Evolutionary conservation across 805 yeast species (phyloP), one percentile per base, ranked within the genome.

Genomic region (Candida maltosa): DNA sequence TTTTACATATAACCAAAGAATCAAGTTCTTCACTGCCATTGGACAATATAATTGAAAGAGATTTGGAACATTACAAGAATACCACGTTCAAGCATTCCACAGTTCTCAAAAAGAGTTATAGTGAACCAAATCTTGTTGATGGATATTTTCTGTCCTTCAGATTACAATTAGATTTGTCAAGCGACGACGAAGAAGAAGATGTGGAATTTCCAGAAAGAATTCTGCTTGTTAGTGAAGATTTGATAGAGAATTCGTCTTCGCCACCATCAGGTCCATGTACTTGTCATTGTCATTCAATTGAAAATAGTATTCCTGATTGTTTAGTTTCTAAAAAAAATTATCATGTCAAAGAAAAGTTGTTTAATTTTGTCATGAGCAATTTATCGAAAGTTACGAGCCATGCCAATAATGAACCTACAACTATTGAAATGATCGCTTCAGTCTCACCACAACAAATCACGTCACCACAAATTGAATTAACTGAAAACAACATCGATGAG

Each of bases 351-450:
- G 29, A 31, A 9, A 31, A 19, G 26, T 20, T 38, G 3, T 38
- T 18, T 15, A n/a, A 34, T 16, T 38, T 38, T 34, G 28, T 38
- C n/a, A 22, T 22, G 10, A 10, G 28, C 10, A 38, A 34, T 32
- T 16, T 31, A 6, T 23, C 22, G n/a, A 21, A 21, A 21, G 34
- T 34, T 9, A 29, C 37, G 12, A 34, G 37, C 11, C 27, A 24
- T 16, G 37, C n/a, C n/a, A 26, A 11, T 16, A 16, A 11, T 8
- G 11, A 16, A 14, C 17, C 29, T 8, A 16, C 10, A 7, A 7
- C 11, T 7, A 26, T 16, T 26, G 10, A 14, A 26, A 7, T 11
- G 11, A 16, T 16, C 6, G 23, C 7, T 8, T 17, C 24, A 29
- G 25, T n/a, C n/a, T 17, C 34, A 4, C n/a, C 12, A 16, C 10